phyloP scores from a whole-genome alignment of 441 rosid genomes.

The Rhodomyrtus psidioides region DNA sequence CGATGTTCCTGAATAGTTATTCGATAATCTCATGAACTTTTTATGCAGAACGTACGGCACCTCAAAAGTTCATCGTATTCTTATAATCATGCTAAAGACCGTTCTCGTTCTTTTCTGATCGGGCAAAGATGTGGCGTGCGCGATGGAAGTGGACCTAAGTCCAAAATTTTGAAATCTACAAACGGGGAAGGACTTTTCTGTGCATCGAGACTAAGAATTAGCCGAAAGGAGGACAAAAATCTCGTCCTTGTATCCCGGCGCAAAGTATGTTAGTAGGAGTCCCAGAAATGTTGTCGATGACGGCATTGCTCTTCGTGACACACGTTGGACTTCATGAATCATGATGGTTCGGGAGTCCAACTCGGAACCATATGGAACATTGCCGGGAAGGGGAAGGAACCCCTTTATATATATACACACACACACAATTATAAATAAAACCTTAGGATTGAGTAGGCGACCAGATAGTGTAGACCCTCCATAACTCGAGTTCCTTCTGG shows the following conservation, averaged over 20 bases:
- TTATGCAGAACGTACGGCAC: background rate
- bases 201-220: background rate
- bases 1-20: background rate
- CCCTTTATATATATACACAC: background rate
- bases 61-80: background rate
- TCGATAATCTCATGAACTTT: background rate
- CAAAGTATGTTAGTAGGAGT: background rate
- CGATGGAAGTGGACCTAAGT: background rate
- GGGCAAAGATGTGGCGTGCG: fast-evolving
- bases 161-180: background rate
- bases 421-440: too few relatives aligned
- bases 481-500: background rate
- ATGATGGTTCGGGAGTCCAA: background rate
- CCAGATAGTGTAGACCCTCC: background rate
- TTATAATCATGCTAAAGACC: background rate
- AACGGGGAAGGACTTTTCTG: background rate
- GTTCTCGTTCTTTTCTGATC: background rate
- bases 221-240: background rate
- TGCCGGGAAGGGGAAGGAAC: background rate
- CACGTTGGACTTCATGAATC: background rate
- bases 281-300: background rate
- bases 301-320: background rate
- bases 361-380: background rate
- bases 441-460: background rate
- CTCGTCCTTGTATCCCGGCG: background rate